These are phyloP conservation scores for Lentithecium fluviatile DNA, from an alignment of 495 filamentous ascomycete genomes.

Conservation along the genomic window DNA sequence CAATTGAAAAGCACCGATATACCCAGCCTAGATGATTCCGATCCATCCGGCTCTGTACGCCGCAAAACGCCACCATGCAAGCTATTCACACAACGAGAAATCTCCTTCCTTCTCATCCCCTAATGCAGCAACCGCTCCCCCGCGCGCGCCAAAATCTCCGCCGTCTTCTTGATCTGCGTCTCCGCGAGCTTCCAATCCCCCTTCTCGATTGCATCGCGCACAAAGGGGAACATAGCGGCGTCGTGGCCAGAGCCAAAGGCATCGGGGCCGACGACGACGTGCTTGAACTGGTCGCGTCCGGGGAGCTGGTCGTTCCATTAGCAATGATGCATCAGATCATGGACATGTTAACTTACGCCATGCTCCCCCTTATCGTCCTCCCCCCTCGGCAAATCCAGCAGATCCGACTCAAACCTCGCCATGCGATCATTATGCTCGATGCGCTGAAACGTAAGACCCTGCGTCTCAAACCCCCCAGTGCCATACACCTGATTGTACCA, in stretches of 20 bases:
- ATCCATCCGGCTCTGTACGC: background rate
- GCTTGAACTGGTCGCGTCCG: conserved; percentile 90
- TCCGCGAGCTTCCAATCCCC: conserved; percentile 71
- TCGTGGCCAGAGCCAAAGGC: conserved; percentile 70
- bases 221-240: conserved; percentile 75
- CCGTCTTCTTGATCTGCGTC: conserved; percentile 68
- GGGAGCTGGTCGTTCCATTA: conserved; percentile 60
- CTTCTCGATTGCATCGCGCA: conserved; percentile 74
- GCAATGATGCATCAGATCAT: too few species aligned
- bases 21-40: background rate
- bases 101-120: background rate
- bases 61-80: background rate
- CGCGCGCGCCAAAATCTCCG: conserved; percentile 65
- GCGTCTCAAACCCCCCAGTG: conserved; percentile 67
- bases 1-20: background rate
- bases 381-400: conserved; percentile 65
- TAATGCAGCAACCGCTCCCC: conserved; percentile 56
- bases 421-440: conserved; percentile 60
- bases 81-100: background rate
- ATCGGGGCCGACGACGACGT: conserved; percentile 83
- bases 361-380: conserved; percentile 48
- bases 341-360: conserved; percentile 57
- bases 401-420: conserved; percentile 73
- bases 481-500: conserved; percentile 70
- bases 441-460: conserved; percentile 61